Percentiles rank a stretch among this genome's conserved stretches.
phyloP scores from a whole-genome alignment of 2,329 filamentous ascomycete species.

The Pestalotiopsis sp. region DNA sequence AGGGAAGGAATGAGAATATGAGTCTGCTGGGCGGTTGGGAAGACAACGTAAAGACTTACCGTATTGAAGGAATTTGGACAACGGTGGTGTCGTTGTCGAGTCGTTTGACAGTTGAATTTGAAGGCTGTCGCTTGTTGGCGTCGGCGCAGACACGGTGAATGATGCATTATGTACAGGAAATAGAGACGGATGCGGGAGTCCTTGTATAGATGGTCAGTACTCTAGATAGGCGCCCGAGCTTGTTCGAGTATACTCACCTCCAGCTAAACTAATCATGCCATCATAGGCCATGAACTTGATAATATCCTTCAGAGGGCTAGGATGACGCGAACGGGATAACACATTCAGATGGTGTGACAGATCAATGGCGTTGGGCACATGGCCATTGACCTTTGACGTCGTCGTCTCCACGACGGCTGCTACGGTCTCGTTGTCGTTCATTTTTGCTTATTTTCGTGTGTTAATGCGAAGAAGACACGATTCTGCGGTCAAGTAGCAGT shows the following conservation, averaged over 20 bases:
- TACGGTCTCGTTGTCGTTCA: not conserved
- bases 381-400: not conserved
- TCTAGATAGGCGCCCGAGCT: not conserved
- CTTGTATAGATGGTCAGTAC: not conserved
- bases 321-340: conserved; percentile 30
- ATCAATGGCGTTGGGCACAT: conserved; percentile 19
- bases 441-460: not conserved
- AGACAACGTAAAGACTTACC: conserved; percentile 8
- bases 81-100: not conserved
- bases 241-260: conserved; percentile 23
- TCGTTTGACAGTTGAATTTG: conserved; percentile 19
- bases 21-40: conserved; percentile 13
- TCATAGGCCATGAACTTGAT: conserved; percentile 35
- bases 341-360: conserved; percentile 33
- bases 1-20: not conserved
- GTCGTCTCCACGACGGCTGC: not conserved
- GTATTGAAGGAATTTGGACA: conserved; percentile 3
- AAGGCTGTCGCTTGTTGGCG: not conserved
- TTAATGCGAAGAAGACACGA: not conserved
- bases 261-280: conserved; percentile 35
- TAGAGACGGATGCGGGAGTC: conserved; percentile 7
- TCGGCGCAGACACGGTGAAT: not conserved
- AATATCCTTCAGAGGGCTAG: conserved; percentile 35
- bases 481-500: not conserved
- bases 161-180: conserved; percentile 10